Conservation (phyloP, 129 eudicot genomes). For the Chrysanthemum seticuspe region DNA sequence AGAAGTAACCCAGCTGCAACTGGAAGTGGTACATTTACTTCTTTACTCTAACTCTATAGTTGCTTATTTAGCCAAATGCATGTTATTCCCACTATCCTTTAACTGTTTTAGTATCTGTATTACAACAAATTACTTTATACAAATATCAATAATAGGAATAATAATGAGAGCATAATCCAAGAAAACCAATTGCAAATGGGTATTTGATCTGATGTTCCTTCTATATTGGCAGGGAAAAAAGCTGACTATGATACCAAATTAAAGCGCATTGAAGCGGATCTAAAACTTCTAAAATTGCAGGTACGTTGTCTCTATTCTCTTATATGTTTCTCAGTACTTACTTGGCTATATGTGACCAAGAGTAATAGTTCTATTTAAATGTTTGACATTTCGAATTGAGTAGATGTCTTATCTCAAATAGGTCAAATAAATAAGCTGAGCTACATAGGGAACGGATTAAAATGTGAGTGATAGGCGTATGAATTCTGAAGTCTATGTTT, state of each 20-base stretch:
- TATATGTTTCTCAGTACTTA: neutral
- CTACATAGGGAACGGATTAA: neutral
- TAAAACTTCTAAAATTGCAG: constrained; percentile 76
- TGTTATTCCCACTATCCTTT: no score
- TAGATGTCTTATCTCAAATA: neutral
- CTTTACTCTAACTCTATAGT: no score
- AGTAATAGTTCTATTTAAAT: constrained; percentile 9
- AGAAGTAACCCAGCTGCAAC: no score
- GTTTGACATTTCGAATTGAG: no score
- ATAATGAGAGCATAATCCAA: no score
- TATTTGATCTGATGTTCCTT: constrained; percentile 16
- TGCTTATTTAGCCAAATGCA: no score
- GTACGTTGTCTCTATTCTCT: constrained; percentile 32
- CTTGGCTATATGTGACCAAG: neutral
- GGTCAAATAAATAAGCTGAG: neutral
- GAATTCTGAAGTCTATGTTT: neutral
- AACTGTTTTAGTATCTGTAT: no score
- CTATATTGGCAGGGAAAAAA: constrained; percentile 45
- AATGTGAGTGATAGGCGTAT: neutral
- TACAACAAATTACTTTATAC: no score
- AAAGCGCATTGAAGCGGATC: constrained; percentile 83
- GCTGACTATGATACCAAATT: constrained; percentile 44
- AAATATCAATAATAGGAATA: no score
- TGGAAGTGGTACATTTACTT: no score
- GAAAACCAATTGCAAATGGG: no score